Conservation (phyloP, 129 eudicot species). For the Arctium minus region DNA sequence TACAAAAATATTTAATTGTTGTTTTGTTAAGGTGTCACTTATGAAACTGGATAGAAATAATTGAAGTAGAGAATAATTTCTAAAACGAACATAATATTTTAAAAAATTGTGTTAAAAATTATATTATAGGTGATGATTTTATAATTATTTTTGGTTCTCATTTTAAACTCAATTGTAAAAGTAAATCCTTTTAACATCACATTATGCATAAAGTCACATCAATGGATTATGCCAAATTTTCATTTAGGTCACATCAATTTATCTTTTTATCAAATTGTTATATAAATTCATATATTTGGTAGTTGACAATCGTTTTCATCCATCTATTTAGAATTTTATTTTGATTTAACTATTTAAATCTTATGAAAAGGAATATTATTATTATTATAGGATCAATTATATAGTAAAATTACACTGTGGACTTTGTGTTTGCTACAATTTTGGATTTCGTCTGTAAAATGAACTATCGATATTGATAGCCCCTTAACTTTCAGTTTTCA, state of each 20-base stretch:
- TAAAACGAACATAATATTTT: too few species aligned
- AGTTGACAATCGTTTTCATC: constrained; percentile 9
- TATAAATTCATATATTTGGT: not conserved
- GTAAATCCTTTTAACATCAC: not conserved
- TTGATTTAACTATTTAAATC: not conserved
- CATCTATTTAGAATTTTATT: not conserved
- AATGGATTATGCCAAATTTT: constrained; percentile 3
- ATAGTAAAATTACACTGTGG: too few species aligned
- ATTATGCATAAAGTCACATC: constrained; percentile 10
- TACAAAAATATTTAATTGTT: too few species aligned
- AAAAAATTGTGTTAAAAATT: too few species aligned
- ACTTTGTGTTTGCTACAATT: not conserved
- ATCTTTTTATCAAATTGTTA: not conserved
- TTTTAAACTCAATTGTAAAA: not conserved
- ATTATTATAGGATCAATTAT: not conserved
- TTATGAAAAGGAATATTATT: not conserved
- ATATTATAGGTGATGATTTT: too few species aligned
- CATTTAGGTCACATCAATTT: constrained; percentile 13
- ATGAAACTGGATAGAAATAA: too few species aligned
- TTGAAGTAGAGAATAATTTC: too few species aligned
- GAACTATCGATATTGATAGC: too few species aligned
- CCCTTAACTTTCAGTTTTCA: too few species aligned
- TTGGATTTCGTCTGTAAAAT: too few species aligned
- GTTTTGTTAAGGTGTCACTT: too few species aligned
- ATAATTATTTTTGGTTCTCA: too few species aligned